Conservation (phyloP, 805 yeast genomes). For the Grigorovia humatica region DNA sequence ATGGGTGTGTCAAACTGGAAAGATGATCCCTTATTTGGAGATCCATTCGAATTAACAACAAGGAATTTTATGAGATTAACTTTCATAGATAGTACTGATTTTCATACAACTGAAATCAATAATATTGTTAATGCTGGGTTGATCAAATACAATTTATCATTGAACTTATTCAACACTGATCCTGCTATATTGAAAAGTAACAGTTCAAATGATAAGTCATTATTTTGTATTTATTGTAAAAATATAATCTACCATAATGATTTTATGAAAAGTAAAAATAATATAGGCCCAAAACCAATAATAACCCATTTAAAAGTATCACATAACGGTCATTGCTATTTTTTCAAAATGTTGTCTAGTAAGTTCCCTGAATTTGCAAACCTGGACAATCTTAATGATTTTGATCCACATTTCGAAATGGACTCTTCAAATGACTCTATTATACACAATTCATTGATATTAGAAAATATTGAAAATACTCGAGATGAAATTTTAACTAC, state of each 20-base stretch:
- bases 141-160: constrained; percentile 40
- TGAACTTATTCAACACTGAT: constrained; percentile 17
- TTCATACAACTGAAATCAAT: neutral
- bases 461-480: neutral
- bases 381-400: neutral
- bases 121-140: constrained; percentile 50
- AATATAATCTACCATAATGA: constrained; percentile 34
- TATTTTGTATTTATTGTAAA: constrained; percentile 50
- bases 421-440: neutral
- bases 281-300: constrained; percentile 25
- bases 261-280: constrained; percentile 19
- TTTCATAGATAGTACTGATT: neutral
- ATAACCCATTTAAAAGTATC: constrained; percentile 34
- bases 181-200: neutral
- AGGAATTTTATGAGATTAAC: constrained; percentile 5
- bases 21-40: constrained; percentile 12
- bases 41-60: constrained; percentile 11
- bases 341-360: constrained; percentile 8
- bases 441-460: constrained; percentile 1
- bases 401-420: neutral
- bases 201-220: constrained; percentile 32
- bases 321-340: constrained; percentile 17
- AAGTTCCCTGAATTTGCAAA: constrained; percentile 1
- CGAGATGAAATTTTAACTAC: neutral
- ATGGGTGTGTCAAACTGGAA: constrained; percentile 14